phyloP scores from a whole-genome alignment of 306 rosid genomes.

The Sicyos baderoa region DNA sequence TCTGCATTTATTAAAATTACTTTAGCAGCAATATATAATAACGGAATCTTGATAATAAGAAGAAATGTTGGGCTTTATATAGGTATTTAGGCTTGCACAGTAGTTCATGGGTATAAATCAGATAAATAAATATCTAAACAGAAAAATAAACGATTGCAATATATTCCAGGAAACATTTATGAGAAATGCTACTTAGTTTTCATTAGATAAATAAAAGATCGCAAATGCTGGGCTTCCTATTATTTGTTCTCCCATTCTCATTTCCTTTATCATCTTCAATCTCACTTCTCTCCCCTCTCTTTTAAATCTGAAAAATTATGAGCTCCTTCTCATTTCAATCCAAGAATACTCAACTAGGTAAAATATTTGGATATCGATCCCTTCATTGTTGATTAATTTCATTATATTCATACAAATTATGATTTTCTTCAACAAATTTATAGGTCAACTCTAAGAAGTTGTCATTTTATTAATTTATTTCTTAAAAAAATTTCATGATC shows the following conservation, averaged over 20 bases:
- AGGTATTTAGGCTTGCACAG: not conserved
- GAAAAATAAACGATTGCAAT: not conserved
- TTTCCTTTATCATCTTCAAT: not conserved
- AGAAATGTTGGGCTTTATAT: not conserved
- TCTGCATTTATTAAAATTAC: constrained; percentile 44
- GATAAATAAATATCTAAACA: not conserved
- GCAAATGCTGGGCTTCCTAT: too few relatives aligned
- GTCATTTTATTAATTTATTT: not conserved
- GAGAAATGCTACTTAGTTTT: too few relatives aligned
- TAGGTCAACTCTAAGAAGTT: not conserved
- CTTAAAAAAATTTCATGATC: not conserved
- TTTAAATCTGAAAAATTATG: not conserved
- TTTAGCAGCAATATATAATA: not conserved
- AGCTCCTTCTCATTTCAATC: not conserved
- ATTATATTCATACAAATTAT: not conserved
- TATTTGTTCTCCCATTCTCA: not conserved
- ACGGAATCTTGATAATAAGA: not conserved
- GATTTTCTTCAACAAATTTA: not conserved
- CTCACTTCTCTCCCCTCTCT: not conserved
- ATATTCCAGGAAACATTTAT: not conserved
- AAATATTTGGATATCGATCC: not conserved
- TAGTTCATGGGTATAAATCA: not conserved
- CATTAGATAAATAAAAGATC: too few relatives aligned
- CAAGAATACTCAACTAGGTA: not conserved
- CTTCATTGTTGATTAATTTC: not conserved